Conservation (phyloP, 495 filamentous ascomycete genomes). For the Penicillium flavigenum region DNA sequence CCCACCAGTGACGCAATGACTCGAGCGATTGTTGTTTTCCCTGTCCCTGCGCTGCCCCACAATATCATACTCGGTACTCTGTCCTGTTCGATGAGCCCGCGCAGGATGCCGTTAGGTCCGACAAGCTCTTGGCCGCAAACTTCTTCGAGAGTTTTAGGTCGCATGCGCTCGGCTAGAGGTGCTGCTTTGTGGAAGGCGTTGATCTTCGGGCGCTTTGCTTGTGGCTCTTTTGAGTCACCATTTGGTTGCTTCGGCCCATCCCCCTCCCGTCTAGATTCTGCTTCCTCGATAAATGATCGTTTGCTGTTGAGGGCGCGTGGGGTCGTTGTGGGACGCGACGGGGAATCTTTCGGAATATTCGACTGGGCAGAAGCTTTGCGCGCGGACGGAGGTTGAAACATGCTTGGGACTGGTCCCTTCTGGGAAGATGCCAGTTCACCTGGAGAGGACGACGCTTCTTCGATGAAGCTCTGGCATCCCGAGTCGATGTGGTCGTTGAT, state of each 20-base stretch:
- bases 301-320: slow-evolving; percentile 38
- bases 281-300: slow-evolving; percentile 32
- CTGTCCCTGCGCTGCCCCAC: slow-evolving; percentile 89
- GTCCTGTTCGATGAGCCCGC: slow-evolving; percentile 85
- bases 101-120: slow-evolving; percentile 76
- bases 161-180: slow-evolving; percentile 92
- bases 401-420: slow-evolving; percentile 58
- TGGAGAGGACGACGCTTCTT: slow-evolving; percentile 41
- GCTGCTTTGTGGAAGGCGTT: slow-evolving; percentile 64
- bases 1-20: slow-evolving; percentile 81
- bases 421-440: slow-evolving; percentile 46
- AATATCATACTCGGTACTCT: slow-evolving; percentile 91
- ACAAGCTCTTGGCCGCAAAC: slow-evolving; percentile 91
- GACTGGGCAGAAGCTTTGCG: slow-evolving; percentile 36
- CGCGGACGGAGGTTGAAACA: slow-evolving; percentile 74
- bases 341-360: slow-evolving; percentile 23
- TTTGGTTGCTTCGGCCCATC: slow-evolving; percentile 18
- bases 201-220: slow-evolving; percentile 61
- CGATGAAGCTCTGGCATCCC: slow-evolving; percentile 63
- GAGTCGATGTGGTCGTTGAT: slow-evolving; percentile 96
- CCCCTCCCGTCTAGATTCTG: slow-evolving; percentile 21
- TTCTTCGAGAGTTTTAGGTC: slow-evolving; percentile 78
- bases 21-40: slow-evolving; percentile 96
- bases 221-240: slow-evolving; percentile 29
- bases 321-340: slow-evolving; percentile 25